Percentiles rank a stretch among this genome's conserved stretches.
Conservation (phyloP, 2,329 filamentous ascomycete species). For the Rhinocladiella similis region DNA sequence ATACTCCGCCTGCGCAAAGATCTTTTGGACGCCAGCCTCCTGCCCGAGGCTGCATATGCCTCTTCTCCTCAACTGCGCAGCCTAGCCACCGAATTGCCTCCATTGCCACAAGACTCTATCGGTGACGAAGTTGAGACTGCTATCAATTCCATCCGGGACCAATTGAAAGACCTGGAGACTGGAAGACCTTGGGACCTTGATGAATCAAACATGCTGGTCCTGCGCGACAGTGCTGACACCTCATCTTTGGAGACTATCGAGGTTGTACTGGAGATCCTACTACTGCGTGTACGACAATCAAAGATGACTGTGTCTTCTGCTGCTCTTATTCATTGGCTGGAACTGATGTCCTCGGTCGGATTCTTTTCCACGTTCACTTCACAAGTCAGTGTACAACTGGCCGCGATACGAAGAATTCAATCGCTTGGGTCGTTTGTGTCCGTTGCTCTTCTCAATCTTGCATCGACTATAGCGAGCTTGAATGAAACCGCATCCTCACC, state of each 20-base stretch:
- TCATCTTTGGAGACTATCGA: conserved; percentile 15
- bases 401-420: conserved; percentile 19
- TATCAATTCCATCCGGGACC: conserved; percentile 37
- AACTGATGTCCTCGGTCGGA: conserved; percentile 57
- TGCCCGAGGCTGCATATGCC: conserved; percentile 2
- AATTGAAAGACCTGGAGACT: conserved; percentile 36
- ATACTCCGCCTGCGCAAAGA: conserved; percentile 21
- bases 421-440: conserved; percentile 13
- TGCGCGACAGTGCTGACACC: conserved; percentile 15
- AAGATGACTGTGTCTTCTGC: conserved; percentile 43
- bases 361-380: conserved; percentile 23
- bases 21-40: conserved; percentile 12
- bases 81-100: background rate
- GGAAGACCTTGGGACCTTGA: conserved; percentile 30
- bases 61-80: background rate
- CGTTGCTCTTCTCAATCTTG: conserved; percentile 19
- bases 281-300: conserved; percentile 11
- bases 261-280: conserved; percentile 15
- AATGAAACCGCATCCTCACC: conserved; percentile 10
- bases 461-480: conserved; percentile 17
- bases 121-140: conserved; percentile 26
- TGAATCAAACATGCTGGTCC: background rate
- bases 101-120: background rate
- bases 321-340: conserved; percentile 70
- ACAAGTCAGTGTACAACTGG: conserved; percentile 12